Base-by-base conservation (phyloP, 208 protist species). In the Blastocrithidia nonstop region DNA sequence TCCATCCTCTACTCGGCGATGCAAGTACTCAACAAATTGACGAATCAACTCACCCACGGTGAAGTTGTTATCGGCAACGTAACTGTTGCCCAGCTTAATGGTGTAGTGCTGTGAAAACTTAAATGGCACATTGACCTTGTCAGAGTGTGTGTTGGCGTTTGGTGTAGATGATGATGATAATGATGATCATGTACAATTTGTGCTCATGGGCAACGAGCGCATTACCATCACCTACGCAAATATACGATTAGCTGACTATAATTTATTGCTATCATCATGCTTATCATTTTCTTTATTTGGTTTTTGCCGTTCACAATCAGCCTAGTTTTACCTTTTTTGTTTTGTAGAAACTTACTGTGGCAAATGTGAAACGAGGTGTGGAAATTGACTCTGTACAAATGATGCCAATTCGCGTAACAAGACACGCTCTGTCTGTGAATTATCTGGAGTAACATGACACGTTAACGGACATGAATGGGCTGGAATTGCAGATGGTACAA, bases 21-120 rank as follows among this genome's bases (percentile, higher is more conserved):
- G 53, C n/a, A 88, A 27, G 32, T 66, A 59, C 6, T 71, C 48
- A 1, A 86, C 66, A 50, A 88, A 86, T 3, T 66, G 53, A 8
- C 44, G 27, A 32, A 88, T 72, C 62, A 92, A 71, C 17, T 42
- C 36, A 17, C 74, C 74, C 6, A 67, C 66, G 19, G 64, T 58
- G 4, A 5, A 33, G 6, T 72, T 85, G 13, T 53, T 57, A 24
- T 55, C 42, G 52, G 87, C 84, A 31, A 67, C 60, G 26, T 46
- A 60, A 8, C 48, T 25, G 22, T 42, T n/a, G n/a, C n/a, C 26
- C 9, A 83, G 61, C 40, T 84, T 80, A 6, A 92, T 45, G 20
- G 88, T 37, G 53, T 88, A 88, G 43, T 92, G 82, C 44, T 88
- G 77, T 6, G 77, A 88, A 41, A 86, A 92, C 58, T 92, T 92